Conservation (phyloP, 345 rosid genomes). For the Brassica cretica region DNA sequence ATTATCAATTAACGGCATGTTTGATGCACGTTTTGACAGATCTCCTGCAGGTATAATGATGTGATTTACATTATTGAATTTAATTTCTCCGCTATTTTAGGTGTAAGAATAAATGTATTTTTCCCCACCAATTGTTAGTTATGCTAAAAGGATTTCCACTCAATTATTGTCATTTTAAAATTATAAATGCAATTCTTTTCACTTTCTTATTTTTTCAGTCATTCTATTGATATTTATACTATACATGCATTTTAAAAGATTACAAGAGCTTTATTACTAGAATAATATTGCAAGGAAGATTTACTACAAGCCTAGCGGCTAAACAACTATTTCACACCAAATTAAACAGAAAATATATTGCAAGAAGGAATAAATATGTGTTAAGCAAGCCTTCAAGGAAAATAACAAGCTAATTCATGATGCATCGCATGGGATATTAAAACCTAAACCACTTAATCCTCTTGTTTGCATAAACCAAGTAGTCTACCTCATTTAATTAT, state of each 20-base stretch:
- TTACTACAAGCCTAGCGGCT: too few relatives aligned
- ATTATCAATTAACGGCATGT: not conserved
- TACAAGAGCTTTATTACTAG: not conserved
- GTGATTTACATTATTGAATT: not conserved
- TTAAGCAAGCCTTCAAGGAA: too few relatives aligned
- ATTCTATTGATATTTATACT: not conserved
- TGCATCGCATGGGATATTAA: too few relatives aligned
- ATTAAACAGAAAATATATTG: too few relatives aligned
- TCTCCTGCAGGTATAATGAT: not conserved
- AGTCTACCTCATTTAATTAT: too few relatives aligned
- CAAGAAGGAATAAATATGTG: too few relatives aligned
- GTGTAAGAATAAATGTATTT: not conserved
- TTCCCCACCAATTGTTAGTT: not conserved
- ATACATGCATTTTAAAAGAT: not conserved
- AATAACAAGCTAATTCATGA: too few relatives aligned
- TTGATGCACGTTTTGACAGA: not conserved
- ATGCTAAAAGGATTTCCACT: too few relatives aligned
- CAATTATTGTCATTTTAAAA: not conserved
- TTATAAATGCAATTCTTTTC: not conserved
- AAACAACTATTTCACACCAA: too few relatives aligned
- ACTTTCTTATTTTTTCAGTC: not conserved
- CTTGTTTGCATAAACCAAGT: too few relatives aligned
- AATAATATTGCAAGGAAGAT: not conserved
- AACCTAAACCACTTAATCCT: too few relatives aligned
- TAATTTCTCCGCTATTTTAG: not conserved